Evolutionary conservation across 108 stramenopile species (phyloP).

Genomic region (Aurantiochytrium sp.): DNA sequence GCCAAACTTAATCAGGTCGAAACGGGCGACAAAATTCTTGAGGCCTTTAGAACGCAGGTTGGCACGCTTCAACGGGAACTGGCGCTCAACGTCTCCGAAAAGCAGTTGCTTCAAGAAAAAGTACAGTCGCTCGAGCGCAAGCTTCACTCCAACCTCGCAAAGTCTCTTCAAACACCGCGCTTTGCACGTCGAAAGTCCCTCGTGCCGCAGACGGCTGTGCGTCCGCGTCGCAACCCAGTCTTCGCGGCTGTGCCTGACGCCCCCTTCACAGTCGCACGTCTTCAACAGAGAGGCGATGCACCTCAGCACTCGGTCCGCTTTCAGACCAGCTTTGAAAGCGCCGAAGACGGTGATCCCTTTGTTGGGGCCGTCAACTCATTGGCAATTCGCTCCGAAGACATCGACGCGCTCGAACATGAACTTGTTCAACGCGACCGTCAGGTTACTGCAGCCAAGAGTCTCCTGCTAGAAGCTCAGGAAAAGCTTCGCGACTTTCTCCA

Average conservation of each 20-base stretch:
- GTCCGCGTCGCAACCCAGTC: background rate
- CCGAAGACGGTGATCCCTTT: background rate
- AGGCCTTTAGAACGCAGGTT: background rate
- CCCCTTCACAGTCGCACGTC: background rate
- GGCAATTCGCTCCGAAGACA: background rate
- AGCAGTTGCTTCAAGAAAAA: background rate
- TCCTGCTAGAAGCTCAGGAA: too few species aligned
- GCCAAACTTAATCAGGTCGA: constrained; percentile 50
- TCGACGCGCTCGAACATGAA: background rate
- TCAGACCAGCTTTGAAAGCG: background rate
- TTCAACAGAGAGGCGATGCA: background rate
- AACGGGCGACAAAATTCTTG: background rate
- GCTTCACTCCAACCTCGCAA: background rate
- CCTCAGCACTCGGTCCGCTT: background rate
- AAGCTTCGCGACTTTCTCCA: too few species aligned
- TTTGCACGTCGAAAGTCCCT: background rate
- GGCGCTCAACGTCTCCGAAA: background rate
- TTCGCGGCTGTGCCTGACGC: background rate
- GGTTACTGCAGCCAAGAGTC: too few species aligned
- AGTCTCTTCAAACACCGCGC: background rate
- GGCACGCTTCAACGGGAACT: background rate
- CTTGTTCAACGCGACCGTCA: too few species aligned
- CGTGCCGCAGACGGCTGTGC: background rate
- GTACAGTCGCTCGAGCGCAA: background rate
- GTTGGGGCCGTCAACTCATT: too few species aligned